These are phyloP conservation scores for Cutaneotrichosporon sp. DNA, from an alignment of 1,284 basidiomycete species.

Conservation along the genomic window DNA sequence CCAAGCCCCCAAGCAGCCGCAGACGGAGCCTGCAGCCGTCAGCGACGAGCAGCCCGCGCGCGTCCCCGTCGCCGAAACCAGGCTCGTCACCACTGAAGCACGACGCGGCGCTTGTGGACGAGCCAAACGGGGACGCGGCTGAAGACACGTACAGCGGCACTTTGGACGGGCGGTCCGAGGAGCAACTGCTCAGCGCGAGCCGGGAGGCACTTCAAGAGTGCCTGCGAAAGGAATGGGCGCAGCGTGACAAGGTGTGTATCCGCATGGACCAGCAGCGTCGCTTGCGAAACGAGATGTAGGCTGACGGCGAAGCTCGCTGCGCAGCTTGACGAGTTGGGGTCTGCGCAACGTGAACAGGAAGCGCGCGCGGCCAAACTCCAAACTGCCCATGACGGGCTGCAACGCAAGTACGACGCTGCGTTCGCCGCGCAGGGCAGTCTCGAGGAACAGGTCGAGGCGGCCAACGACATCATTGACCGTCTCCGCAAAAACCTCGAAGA, in stretches of 20 bases:
- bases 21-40: constrained; percentile 6
- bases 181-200: constrained; percentile 26
- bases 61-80: background rate
- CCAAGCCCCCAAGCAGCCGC: constrained; percentile 8
- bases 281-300: too few species aligned
- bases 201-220: constrained; percentile 29
- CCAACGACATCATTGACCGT: constrained; percentile 35
- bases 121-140: background rate
- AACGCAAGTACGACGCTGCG: constrained; percentile 28
- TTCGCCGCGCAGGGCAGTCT: constrained; percentile 37
- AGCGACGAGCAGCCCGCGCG: background rate
- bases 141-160: constrained; percentile 8
- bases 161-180: constrained; percentile 33
- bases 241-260: constrained; percentile 32
- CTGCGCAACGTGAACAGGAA: background rate
- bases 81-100: too few species aligned
- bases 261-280: background rate
- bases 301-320: constrained; percentile 5
- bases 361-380: background rate
- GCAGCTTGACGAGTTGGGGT: constrained; percentile 16
- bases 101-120: background rate
- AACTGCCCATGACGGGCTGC: constrained; percentile 13
- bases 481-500: constrained; percentile 27
- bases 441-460: constrained; percentile 38
- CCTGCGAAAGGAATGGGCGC: constrained; percentile 31